A percentile compares a stretch with the other conserved stretches of the same genome.
phyloP scores from a whole-genome alignment of 192 early-diverging fungal species.

The Entrophospora sp. region DNA sequence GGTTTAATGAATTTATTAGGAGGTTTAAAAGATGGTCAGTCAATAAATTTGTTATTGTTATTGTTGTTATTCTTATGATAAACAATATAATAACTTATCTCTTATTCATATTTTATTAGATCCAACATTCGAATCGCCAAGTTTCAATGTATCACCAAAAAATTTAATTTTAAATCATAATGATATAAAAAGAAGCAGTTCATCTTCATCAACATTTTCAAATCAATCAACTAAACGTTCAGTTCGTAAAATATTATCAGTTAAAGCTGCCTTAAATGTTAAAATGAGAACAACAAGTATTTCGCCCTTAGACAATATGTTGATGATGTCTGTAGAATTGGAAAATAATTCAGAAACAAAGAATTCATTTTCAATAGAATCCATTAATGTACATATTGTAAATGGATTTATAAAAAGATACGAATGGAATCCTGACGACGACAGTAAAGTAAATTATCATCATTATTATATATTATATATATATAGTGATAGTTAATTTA shows the following conservation, averaged over 20 bases:
- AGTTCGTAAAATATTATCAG: constrained; percentile 30
- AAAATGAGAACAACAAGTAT: constrained; percentile 48
- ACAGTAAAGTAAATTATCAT: neutral
- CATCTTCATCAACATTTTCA: constrained; percentile 9
- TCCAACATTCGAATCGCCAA: constrained; percentile 13
- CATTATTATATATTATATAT: neutral
- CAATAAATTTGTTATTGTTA: neutral
- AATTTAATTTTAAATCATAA: constrained; percentile 19
- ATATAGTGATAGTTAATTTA: neutral
- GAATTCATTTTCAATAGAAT: constrained; percentile 35
- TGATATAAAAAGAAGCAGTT: constrained; percentile 25
- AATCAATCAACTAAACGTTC: constrained; percentile 28
- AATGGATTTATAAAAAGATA: constrained; percentile 38
- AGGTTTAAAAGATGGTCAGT: constrained; percentile 42
- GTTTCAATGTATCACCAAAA: too few relatives aligned
- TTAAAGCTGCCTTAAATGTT: constrained; percentile 41
- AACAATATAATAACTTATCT: neutral
- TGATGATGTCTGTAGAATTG: constrained; percentile 55
- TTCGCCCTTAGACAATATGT: constrained; percentile 41
- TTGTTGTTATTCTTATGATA: neutral
- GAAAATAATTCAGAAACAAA: constrained; percentile 44
- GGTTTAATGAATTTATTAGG: constrained; percentile 43
- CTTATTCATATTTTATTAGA: constrained; percentile 1
- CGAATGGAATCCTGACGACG: constrained; percentile 29
- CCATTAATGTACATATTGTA: constrained; percentile 44